Evolutionary conservation across 2,329 filamentous ascomycete genomes (phyloP).

Genomic region (Neodidymelliopsis sp.): DNA sequence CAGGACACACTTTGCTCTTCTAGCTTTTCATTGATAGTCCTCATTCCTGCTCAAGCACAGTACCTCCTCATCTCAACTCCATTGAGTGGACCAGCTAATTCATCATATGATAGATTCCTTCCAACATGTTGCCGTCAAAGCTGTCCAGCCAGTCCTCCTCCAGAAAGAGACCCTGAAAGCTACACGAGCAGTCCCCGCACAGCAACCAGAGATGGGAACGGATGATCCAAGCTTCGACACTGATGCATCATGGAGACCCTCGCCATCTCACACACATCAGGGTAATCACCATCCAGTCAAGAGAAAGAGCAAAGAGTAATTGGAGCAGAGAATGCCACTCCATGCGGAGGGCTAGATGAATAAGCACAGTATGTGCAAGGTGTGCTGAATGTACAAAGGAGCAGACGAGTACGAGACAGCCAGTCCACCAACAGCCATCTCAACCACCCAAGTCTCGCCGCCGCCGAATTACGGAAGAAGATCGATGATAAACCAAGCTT

Average conservation of each 20-base stretch:
- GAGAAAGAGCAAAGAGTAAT: slow-evolving; percentile 28
- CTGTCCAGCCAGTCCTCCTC: slow-evolving; percentile 11
- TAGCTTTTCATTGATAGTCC: slow-evolving; percentile 33
- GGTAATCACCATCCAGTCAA: slow-evolving; percentile 37
- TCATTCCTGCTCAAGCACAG: slow-evolving; percentile 22
- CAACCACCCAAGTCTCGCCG: slow-evolving; percentile 11
- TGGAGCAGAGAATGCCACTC: slow-evolving; percentile 28
- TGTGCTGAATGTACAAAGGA: slow-evolving; percentile 38
- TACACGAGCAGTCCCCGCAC: slow-evolving; percentile 27
- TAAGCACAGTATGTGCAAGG: slow-evolving; percentile 30
- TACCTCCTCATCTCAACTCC: slow-evolving; percentile 9
- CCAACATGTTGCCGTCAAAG: slow-evolving; percentile 2
- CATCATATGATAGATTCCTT: slow-evolving; percentile 18
- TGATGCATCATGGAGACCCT: slow-evolving; percentile 27
- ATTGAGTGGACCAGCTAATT: slow-evolving; percentile 23
- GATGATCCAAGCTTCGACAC: slow-evolving; percentile 32
- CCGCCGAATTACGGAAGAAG: slow-evolving; percentile 35
- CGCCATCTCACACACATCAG: slow-evolving; percentile 28
- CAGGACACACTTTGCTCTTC: slow-evolving; percentile 28
- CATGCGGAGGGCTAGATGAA: slow-evolving; percentile 22
- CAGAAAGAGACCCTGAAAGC: slow-evolving; percentile 13
- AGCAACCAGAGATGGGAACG: slow-evolving; percentile 28
- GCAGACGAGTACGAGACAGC: slow-evolving; percentile 20
- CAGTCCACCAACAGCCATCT: slow-evolving; percentile 5
- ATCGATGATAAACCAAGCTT: slow-evolving; percentile 24